A percentile compares a stretch with the other conserved stretches of the same genome.
Conservation (phyloP, 805 yeast genomes). For the Hanseniaspora meyeri region DNA sequence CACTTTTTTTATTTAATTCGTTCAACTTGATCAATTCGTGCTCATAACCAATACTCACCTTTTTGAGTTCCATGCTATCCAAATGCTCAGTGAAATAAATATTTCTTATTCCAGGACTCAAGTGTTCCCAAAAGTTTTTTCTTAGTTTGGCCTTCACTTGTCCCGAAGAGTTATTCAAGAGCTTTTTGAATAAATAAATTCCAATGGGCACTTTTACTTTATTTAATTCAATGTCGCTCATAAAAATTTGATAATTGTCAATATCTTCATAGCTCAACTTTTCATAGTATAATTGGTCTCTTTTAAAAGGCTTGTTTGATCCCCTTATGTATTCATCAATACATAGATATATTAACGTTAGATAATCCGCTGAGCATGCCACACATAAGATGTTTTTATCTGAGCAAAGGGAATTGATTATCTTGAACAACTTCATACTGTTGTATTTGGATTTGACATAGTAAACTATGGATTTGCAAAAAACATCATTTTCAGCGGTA, state of each 20-base stretch:
- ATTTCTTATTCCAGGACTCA: neutral
- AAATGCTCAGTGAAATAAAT: neutral
- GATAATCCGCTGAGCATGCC: slow-evolving; percentile 3
- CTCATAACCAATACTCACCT: slow-evolving; percentile 5
- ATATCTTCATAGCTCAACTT: neutral
- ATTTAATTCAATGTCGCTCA: neutral
- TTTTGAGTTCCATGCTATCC: neutral
- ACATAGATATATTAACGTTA: neutral
- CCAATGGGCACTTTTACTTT: neutral
- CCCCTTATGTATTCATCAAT: neutral
- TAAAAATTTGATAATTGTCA: neutral
- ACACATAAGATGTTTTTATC: neutral
- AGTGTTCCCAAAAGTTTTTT: slow-evolving; percentile 3
- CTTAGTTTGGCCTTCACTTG: neutral
- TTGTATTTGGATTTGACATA: neutral
- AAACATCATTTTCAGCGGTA: neutral
- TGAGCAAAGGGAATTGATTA: neutral
- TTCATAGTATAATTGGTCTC: neutral
- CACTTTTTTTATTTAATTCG: neutral
- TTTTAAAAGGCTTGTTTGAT: neutral
- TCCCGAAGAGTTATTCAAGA: neutral
- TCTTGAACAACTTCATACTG: neutral
- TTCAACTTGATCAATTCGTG: neutral
- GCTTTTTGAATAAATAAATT: neutral
- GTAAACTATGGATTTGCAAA: neutral